These are phyloP conservation scores for Ammopiptanthus mongolicus DNA, from an alignment of 306 rosid species.

Conservation along the genomic window DNA sequence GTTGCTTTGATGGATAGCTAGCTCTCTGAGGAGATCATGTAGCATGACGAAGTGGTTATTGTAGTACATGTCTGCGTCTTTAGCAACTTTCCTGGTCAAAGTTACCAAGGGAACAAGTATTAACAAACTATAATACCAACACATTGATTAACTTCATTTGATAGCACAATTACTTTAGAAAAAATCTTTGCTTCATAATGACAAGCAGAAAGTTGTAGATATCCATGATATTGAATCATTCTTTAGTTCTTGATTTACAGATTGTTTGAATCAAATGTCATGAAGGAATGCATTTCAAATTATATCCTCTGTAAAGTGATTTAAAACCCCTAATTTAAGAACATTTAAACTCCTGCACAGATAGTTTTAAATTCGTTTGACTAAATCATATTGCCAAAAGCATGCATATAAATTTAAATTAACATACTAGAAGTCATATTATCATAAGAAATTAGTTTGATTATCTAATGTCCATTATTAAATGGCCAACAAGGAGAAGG, in stretches of 20 bases:
- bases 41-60: slow-evolving; percentile 47
- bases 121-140: not conserved
- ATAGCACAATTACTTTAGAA: not conserved
- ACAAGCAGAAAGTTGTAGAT: not conserved
- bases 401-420: not conserved
- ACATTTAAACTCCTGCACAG: not conserved
- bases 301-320: not conserved
- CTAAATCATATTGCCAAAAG: not conserved
- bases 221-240: not conserved
- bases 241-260: not conserved
- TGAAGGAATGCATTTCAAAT: not conserved
- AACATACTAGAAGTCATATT: not conserved
- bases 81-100: slow-evolving; percentile 45
- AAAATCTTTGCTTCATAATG: not conserved
- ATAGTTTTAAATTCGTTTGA: not conserved
- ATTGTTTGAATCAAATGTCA: not conserved
- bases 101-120: not conserved
- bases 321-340: not conserved
- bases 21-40: slow-evolving; percentile 66
- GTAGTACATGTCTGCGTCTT: slow-evolving; percentile 44
- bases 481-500: not conserved
- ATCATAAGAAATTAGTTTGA: not conserved
- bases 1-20: slow-evolving; percentile 39
- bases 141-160: not conserved
- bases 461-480: not conserved